phyloP scores from a whole-genome alignment of 1,284 basidiomycete genomes.

The Malassezia pachydermatis region DNA sequence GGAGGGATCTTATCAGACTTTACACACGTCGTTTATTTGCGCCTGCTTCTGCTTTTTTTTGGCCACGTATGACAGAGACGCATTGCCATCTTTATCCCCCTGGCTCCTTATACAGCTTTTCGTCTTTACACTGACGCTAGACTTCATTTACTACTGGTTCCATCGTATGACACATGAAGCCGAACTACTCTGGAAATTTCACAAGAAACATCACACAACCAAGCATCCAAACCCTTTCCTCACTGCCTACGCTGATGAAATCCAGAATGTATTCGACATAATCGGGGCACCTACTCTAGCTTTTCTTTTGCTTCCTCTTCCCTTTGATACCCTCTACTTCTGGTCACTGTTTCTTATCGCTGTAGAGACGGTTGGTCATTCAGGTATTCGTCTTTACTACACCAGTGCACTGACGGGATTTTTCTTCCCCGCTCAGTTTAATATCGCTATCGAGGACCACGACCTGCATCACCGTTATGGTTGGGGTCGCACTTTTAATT shows the following conservation, averaged over 20 bases:
- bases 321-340: constrained; percentile 25
- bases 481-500: constrained; percentile 29
- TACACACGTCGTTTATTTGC: neutral
- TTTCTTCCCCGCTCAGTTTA: constrained; percentile 25
- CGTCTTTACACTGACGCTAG: constrained; percentile 18
- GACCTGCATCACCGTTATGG: constrained; percentile 45
- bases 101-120: constrained; percentile 22
- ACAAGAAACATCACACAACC: constrained; percentile 29
- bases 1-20: constrained; percentile 16
- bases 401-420: constrained; percentile 21
- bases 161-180: constrained; percentile 38
- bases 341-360: constrained; percentile 21
- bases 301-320: constrained; percentile 22
- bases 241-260: constrained; percentile 30
- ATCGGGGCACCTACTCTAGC: constrained; percentile 29
- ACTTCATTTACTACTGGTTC: constrained; percentile 38
- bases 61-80: constrained; percentile 14
- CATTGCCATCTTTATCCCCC: neutral
- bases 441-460: constrained; percentile 43
- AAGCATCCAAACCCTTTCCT: constrained; percentile 34
- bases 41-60: constrained; percentile 18
- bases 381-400: constrained; percentile 33
- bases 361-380: constrained; percentile 34
- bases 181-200: constrained; percentile 24
- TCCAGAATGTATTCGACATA: constrained; percentile 37